Conservation (phyloP, 2,329 filamentous ascomycete genomes). For the Diaporthe vaccinii region DNA sequence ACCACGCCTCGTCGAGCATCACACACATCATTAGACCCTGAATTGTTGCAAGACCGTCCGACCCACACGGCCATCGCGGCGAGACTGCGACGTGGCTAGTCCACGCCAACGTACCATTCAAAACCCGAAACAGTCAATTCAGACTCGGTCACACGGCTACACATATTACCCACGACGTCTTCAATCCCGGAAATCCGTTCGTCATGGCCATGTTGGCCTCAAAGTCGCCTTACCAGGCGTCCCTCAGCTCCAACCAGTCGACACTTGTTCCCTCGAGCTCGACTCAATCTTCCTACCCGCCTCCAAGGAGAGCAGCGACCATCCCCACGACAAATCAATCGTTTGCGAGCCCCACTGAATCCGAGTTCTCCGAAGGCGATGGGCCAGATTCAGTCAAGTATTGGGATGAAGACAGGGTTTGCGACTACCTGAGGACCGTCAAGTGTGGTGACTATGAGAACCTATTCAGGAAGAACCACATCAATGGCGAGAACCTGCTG, state of each 20-base stretch:
- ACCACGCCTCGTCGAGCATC: constrained; percentile 15
- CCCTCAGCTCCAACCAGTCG: constrained; percentile 62
- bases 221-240: constrained; percentile 77
- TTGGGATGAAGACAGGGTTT: constrained; percentile 94
- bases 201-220: constrained; percentile 84
- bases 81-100: background rate
- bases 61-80: background rate
- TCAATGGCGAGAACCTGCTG: constrained; percentile 95
- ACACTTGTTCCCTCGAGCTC: constrained; percentile 59
- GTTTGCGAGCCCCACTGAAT: constrained; percentile 89
- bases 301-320: constrained; percentile 65
- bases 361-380: constrained; percentile 90
- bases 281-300: constrained; percentile 63
- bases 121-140: background rate
- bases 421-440: constrained; percentile 90
- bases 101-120: background rate
- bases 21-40: constrained; percentile 7
- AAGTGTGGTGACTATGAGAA: constrained; percentile 95
- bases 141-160: background rate
- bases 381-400: constrained; percentile 81
- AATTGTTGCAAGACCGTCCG: background rate
- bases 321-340: constrained; percentile 65
- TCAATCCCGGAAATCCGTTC: background rate
- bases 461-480: constrained; percentile 91
- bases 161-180: background rate